Base-by-base conservation (phyloP, 2,329 filamentous ascomycete genomes). In the Colletotrichum viniferum region DNA sequence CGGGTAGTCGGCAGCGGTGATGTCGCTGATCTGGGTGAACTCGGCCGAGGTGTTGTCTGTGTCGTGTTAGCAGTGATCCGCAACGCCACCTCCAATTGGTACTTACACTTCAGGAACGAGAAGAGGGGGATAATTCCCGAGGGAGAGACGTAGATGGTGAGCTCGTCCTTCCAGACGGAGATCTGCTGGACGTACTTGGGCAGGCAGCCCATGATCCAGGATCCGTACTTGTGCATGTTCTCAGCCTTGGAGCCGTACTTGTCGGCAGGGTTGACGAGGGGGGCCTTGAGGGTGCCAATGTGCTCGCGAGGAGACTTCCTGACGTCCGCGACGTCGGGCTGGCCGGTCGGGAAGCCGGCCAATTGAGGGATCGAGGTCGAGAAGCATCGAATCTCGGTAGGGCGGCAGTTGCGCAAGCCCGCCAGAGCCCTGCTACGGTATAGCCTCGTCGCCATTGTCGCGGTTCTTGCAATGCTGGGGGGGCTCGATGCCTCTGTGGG, bases 141-240 rank as follows among this genome's bases (percentile, higher is more conserved):
- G 2, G 97, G 97, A 63, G 95, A 90, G 82, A 98, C 97, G 86
- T 97, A 96, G 84, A 98, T 95, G 80, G 94, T 96, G 83, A 99
- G 92, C 87, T 99, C 97, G 84, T 99, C 97, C 88, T 99, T 99
- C 97, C 97, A 99, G 71, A 99, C 96, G 14, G 96, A 98, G 88
- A 98, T 98, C 88, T 99, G 97, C 88, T 99, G 97, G 81, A 99
- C 92, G 87, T 98, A 98, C 90, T 98, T 98, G 81, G 97, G 97
- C 82, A 99, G 87, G 86, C 95, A 98, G 79, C 96, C 96, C 92
- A 99, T 96, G 82, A 99, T 88, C 91, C 98, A 99, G 83, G 97
- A 93, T 82, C 97, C 97, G 84, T 99, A 99, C 82, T 93, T 94
- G 90, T 99, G 97, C 83, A 98, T 89, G 83, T 93, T 91, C 79